These are phyloP conservation scores for Pythium volutum DNA, from an alignment of 352 stramenopile species.

Conservation along the genomic window DNA sequence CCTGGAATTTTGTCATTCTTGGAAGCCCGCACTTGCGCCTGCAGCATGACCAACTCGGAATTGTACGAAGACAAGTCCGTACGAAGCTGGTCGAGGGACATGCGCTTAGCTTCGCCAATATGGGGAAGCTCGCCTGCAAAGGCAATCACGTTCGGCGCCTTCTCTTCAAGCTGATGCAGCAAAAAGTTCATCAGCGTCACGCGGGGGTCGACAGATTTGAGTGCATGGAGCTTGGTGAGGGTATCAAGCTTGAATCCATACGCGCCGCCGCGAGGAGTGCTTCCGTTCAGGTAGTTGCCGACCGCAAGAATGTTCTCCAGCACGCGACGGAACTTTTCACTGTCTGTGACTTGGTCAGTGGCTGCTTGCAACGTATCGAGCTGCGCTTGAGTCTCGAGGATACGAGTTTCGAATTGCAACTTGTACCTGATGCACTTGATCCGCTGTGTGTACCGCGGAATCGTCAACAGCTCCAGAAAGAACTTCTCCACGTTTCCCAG, in stretches of 20 bases:
- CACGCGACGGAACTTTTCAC: slow-evolving; percentile 74
- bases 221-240: slow-evolving; percentile 84
- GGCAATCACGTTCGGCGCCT: slow-evolving; percentile 67
- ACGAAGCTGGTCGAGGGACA: slow-evolving; percentile 83
- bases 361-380: slow-evolving; percentile 79
- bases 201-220: slow-evolving; percentile 80
- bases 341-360: slow-evolving; percentile 78
- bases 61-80: slow-evolving; percentile 80
- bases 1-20: slow-evolving; percentile 70
- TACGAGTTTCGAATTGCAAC: slow-evolving; percentile 81
- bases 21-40: slow-evolving; percentile 75
- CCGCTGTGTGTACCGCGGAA: slow-evolving; percentile 83
- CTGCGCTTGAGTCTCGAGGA: slow-evolving; percentile 80
- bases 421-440: slow-evolving; percentile 89
- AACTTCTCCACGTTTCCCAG: slow-evolving; percentile 88
- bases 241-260: slow-evolving; percentile 92
- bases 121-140: slow-evolving; percentile 78
- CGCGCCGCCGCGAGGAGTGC: slow-evolving; percentile 79
- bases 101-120: slow-evolving; percentile 68
- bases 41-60: slow-evolving; percentile 79
- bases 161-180: slow-evolving; percentile 74
- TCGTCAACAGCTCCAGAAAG: slow-evolving; percentile 82
- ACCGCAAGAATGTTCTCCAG: slow-evolving; percentile 86
- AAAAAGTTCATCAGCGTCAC: slow-evolving; percentile 85
- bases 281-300: slow-evolving; percentile 92